These are phyloP conservation scores for Davidsoniella virescens DNA, from an alignment of 2,329 filamentous ascomycete genomes.

Conservation along the genomic window DNA sequence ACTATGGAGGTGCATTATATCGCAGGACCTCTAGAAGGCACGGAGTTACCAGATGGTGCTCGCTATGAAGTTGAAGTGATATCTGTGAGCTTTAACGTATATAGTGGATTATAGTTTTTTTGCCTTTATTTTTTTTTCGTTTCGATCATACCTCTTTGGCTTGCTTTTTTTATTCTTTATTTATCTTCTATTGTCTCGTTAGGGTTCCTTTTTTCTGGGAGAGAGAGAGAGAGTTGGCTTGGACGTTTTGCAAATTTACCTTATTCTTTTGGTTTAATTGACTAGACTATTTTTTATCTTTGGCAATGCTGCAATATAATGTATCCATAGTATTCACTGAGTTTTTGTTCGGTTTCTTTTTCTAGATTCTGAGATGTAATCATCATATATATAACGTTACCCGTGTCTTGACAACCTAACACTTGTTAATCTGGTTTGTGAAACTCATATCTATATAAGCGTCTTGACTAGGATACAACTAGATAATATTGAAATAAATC, in stretches of 20 bases:
- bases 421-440: background rate
- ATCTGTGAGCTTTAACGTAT: conserved; percentile 51
- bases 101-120: conserved; percentile 7
- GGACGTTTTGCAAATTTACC: background rate
- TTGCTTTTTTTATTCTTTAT: background rate
- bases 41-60: conserved; percentile 39
- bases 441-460: background rate
- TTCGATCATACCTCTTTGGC: background rate
- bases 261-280: background rate
- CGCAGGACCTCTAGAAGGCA: conserved; percentile 47
- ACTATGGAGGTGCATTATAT: conserved; percentile 64
- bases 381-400: background rate
- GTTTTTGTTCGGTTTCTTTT: background rate
- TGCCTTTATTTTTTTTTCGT: background rate
- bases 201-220: too few relatives aligned
- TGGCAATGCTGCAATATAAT: background rate
- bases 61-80: conserved; percentile 65
- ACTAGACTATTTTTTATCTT: background rate
- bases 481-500: conserved; percentile 33
- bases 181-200: background rate
- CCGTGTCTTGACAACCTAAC: too few relatives aligned
- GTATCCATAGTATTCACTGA: conserved; percentile 11
- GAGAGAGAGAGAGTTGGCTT: background rate
- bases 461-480: background rate
- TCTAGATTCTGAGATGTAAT: background rate